Percentiles rank a stretch among this genome's conserved stretches.
Evolutionary conservation across 306 rosid genomes (phyloP).

Genomic region (Cucurbita moschata): DNA sequence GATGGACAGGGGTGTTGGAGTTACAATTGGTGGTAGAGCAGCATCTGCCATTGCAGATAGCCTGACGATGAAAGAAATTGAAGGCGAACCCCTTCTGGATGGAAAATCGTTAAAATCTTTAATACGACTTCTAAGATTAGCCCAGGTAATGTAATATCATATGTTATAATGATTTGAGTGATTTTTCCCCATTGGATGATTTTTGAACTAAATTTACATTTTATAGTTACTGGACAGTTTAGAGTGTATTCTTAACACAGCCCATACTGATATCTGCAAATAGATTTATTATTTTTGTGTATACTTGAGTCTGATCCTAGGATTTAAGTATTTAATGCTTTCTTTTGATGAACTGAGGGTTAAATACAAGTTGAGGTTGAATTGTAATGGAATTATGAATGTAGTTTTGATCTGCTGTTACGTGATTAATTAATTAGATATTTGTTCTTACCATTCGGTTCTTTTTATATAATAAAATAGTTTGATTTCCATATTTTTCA

Average conservation of each 20-base stretch:
- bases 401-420: neutral
- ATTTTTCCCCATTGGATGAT: neutral
- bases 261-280: neutral
- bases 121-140: constrained; percentile 79
- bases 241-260: neutral
- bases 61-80: constrained; percentile 73
- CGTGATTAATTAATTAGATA: neutral
- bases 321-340: neutral
- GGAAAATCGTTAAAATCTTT: constrained; percentile 76
- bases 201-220: neutral
- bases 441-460: neutral
- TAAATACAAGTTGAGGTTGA: neutral
- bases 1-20: constrained; percentile 96
- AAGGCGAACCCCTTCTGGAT: constrained; percentile 81
- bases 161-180: constrained; percentile 9
- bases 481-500: neutral
- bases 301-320: neutral
- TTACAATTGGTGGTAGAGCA: constrained; percentile 70
- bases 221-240: neutral
- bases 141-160: constrained; percentile 51
- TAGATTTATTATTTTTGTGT: neutral
- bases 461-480: neutral
- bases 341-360: neutral
- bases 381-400: neutral
- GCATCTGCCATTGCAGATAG: constrained; percentile 48